These are phyloP conservation scores for Fusarium goolgardi DNA, from an alignment of 2,329 filamentous ascomycete genomes.

Conservation along the genomic window DNA sequence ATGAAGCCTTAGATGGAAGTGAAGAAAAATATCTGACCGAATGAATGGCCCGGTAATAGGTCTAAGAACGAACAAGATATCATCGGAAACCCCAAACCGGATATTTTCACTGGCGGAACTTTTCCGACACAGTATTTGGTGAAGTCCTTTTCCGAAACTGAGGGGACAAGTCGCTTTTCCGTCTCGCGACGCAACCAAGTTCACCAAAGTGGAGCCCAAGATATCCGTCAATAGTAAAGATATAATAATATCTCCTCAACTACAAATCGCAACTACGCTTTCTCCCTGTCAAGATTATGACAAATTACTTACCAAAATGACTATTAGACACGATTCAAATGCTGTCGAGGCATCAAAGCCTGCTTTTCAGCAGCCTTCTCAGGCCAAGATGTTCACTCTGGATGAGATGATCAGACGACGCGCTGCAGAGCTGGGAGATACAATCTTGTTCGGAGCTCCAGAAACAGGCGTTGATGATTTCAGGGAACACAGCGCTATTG, in stretches of 20 bases:
- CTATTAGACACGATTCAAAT: constrained; percentile 40
- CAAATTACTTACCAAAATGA: constrained; percentile 18
- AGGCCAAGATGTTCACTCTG: constrained; percentile 37
- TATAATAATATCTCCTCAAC: constrained; percentile 8
- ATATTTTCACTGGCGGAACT: constrained; percentile 5
- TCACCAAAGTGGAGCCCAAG: neutral
- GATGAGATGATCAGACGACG: constrained; percentile 40
- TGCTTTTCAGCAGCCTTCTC: neutral
- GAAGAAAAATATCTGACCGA: no score
- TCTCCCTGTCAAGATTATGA: neutral
- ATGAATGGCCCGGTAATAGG: neutral
- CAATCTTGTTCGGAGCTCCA: constrained; percentile 27
- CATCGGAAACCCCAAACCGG: constrained; percentile 15
- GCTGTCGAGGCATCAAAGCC: constrained; percentile 19
- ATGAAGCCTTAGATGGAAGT: constrained; percentile 12
- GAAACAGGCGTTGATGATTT: constrained; percentile 33
- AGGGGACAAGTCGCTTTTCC: constrained; percentile 25
- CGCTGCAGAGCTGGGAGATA: constrained; percentile 24
- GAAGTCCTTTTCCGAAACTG: constrained; percentile 16
- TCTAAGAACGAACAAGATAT: accelerated
- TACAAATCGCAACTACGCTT: neutral
- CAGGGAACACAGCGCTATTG: constrained; percentile 37
- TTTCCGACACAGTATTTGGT: constrained; percentile 2
- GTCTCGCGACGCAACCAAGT: neutral
- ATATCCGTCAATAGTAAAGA: constrained; percentile 15